phyloP scores from a whole-genome alignment of 148 eudicot genomes.

The Pharnaceum exiguum region DNA sequence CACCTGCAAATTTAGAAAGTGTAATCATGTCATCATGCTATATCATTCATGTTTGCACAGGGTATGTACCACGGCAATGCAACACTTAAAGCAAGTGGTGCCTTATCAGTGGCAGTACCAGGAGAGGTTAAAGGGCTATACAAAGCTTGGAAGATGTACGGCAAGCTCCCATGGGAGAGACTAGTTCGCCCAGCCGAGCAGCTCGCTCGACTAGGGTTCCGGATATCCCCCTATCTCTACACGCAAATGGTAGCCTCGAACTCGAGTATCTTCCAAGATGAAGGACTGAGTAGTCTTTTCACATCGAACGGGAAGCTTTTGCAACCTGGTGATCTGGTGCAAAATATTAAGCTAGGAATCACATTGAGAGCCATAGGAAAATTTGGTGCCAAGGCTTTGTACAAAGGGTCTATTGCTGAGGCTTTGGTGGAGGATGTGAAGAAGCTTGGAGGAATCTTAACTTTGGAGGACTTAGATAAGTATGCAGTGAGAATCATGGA shows the following conservation, averaged over 20 bases:
- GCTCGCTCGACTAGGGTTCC: conserved; percentile 52
- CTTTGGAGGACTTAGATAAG: conserved; percentile 60
- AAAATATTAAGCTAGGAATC: conserved; percentile 44
- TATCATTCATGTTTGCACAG: conserved; percentile 19
- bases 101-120: conserved; percentile 65
- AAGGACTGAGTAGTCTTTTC: conserved; percentile 51
- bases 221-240: conserved; percentile 47
- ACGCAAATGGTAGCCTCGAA: conserved; percentile 16
- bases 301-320: conserved; percentile 55
- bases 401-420: conserved; percentile 51
- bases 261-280: conserved; percentile 34
- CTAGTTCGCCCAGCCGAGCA: conserved; percentile 51
- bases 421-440: conserved; percentile 48
- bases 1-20: no score
- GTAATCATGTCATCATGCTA: no score
- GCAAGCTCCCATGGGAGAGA: conserved; percentile 48
- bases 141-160: conserved; percentile 55
- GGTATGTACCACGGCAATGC: conserved; percentile 48
- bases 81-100: conserved; percentile 36
- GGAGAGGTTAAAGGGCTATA: conserved; percentile 69
- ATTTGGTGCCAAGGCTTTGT: conserved; percentile 51
- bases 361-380: conserved; percentile 50
- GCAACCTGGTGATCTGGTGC: conserved; percentile 54
- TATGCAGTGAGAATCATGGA: conserved; percentile 43
- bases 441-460: conserved; percentile 67